Evolutionary conservation across 345 rosid species (phyloP).

Genomic region (Turritis glabra): DNA sequence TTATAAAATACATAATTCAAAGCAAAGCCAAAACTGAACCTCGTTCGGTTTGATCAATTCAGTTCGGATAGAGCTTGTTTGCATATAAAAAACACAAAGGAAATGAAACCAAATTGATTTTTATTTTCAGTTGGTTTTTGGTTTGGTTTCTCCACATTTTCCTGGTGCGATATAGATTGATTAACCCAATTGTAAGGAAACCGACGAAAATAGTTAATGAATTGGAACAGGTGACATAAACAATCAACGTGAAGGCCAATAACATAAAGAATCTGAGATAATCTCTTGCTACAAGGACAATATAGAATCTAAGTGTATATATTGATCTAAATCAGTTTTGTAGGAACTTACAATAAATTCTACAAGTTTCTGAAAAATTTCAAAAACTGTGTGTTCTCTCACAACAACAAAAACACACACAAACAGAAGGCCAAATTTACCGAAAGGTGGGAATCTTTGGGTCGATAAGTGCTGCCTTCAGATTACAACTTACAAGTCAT

Average conservation of each 20-base stretch:
- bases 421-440: conserved; percentile 3
- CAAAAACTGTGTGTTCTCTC: conserved; percentile 8
- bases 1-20: background rate
- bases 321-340: conserved; percentile 16
- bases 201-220: background rate
- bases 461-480: conserved; percentile 10
- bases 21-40: background rate
- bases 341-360: conserved; percentile 5
- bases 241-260: background rate
- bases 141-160: background rate
- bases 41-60: background rate
- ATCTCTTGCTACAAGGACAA: background rate
- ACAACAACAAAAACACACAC: background rate
- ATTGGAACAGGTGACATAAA: background rate
- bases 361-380: conserved; percentile 14
- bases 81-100: background rate
- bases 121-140: background rate
- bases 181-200: background rate
- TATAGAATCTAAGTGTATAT: conserved; percentile 7
- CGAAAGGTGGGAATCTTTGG: background rate
- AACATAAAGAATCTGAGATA: background rate
- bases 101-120: background rate
- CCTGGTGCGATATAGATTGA: background rate
- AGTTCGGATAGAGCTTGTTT: background rate
- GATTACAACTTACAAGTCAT: conserved; percentile 28